Conservation (phyloP, 2,329 filamentous ascomycete species). For the Ascosphaera apis region DNA sequence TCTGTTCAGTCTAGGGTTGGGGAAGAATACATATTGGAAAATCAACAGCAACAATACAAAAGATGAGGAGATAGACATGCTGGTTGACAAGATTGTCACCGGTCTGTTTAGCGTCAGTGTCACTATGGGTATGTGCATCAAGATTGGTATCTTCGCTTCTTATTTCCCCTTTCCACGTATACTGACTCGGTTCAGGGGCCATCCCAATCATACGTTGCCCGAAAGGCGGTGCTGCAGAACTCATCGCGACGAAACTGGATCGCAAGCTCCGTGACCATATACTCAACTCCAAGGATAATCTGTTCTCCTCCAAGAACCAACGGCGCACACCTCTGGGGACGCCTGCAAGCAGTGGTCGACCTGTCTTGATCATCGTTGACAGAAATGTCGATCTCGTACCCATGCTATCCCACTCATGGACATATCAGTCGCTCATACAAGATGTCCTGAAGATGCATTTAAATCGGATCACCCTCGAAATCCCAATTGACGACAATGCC, state of each 20-base stretch:
- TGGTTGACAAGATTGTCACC: slow-evolving; percentile 79
- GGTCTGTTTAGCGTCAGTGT: slow-evolving; percentile 95
- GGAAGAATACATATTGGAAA: slow-evolving; percentile 87
- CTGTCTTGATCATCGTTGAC: slow-evolving; percentile 81
- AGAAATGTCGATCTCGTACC: slow-evolving; percentile 88
- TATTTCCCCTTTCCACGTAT: neutral
- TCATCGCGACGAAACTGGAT: slow-evolving; percentile 84
- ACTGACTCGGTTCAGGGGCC: slow-evolving; percentile 31
- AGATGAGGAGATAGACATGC: slow-evolving; percentile 68
- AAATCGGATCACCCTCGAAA: slow-evolving; percentile 85
- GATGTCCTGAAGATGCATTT: slow-evolving; percentile 59
- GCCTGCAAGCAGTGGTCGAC: slow-evolving; percentile 48
- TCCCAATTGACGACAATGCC: slow-evolving; percentile 53
- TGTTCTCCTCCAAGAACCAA: slow-evolving; percentile 47
- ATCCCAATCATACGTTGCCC: slow-evolving; percentile 93
- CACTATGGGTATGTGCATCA: slow-evolving; percentile 57
- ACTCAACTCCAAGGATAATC: slow-evolving; percentile 90
- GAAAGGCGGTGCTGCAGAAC: slow-evolving; percentile 76
- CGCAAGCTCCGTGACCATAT: slow-evolving; percentile 91
- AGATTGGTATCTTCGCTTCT: too few relatives aligned
- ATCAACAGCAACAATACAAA: slow-evolving; percentile 80
- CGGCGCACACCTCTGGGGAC: slow-evolving; percentile 27
- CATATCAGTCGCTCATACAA: slow-evolving; percentile 64
- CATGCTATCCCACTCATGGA: slow-evolving; percentile 97
- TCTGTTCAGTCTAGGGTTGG: slow-evolving; percentile 80